Conservation (phyloP, 2,329 filamentous ascomycete species). For the Cladophialophora carrionii region DNA sequence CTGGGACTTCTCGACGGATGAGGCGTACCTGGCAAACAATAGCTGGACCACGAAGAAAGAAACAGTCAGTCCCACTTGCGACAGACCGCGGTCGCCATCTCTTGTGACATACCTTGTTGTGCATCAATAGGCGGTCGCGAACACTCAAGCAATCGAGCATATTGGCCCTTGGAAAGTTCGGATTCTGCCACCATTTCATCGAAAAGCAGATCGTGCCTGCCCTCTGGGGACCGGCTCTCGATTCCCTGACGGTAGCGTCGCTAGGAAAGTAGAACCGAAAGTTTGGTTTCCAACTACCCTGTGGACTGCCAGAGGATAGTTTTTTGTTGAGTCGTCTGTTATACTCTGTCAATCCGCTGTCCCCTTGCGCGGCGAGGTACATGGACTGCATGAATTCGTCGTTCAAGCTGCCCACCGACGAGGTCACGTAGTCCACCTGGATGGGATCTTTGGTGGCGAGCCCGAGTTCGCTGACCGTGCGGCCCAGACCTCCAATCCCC, state of each 20-base stretch:
- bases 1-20: conserved; percentile 12
- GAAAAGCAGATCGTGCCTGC: conserved; percentile 85
- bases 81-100: neutral
- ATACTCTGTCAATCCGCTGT: conserved; percentile 52
- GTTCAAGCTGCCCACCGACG: conserved; percentile 79
- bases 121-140: conserved; percentile 74
- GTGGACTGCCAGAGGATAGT: conserved; percentile 14
- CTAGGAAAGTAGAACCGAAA: conserved; percentile 84
- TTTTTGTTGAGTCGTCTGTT: conserved; percentile 43
- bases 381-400: conserved; percentile 65
- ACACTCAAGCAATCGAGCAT: conserved; percentile 76
- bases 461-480: conserved; percentile 66
- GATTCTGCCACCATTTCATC: conserved; percentile 68
- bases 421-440: conserved; percentile 52
- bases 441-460: conserved; percentile 54
- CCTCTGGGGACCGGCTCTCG: conserved; percentile 63
- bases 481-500: conserved; percentile 75
- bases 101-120: conserved; percentile 71
- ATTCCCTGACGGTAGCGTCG: conserved; percentile 66
- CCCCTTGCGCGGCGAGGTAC: conserved; percentile 63
- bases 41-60: conserved; percentile 14
- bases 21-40: conserved; percentile 28
- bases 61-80: conserved; percentile 18
- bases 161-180: conserved; percentile 70
- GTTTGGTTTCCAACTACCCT: conserved; percentile 43